Evolutionary conservation across 148 eudicot species (phyloP).

Genomic region (Fagopyrum tataricum): DNA sequence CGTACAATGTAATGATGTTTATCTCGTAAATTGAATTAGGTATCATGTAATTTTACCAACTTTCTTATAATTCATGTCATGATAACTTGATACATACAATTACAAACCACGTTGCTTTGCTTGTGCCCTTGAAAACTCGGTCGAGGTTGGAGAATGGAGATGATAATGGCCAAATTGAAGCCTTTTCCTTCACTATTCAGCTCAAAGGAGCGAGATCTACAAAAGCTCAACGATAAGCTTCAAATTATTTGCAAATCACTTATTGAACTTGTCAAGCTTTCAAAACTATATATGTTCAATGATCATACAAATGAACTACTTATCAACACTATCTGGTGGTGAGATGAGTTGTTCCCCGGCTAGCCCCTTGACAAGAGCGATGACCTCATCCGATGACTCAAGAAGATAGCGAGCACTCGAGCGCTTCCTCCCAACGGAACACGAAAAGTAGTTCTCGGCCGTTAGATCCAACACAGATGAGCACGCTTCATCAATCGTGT

Average conservation of each 20-base stretch:
- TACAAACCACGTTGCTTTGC: too few relatives aligned
- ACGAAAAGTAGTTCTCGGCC: slow-evolving; percentile 60
- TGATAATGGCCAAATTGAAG: background rate
- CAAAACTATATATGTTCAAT: too few relatives aligned
- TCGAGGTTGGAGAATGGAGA: too few relatives aligned
- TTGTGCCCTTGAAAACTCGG: too few relatives aligned
- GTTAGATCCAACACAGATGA: slow-evolving; percentile 49
- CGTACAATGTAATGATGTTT: too few relatives aligned
- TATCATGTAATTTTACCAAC: too few relatives aligned
- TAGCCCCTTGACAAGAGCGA: slow-evolving; percentile 41
- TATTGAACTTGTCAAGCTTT: background rate
- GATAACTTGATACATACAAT: too few relatives aligned
- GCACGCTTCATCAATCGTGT: slow-evolving; percentile 19
- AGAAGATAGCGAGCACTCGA: slow-evolving; percentile 57
- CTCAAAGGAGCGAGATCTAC: background rate
- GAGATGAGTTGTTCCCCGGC: slow-evolving; percentile 16
- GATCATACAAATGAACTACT: too few relatives aligned
- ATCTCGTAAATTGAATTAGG: too few relatives aligned
- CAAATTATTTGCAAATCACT: background rate
- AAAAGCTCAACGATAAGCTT: background rate
- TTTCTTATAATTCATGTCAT: too few relatives aligned
- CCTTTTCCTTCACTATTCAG: background rate
- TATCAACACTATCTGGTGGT: too few relatives aligned
- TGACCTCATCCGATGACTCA: slow-evolving; percentile 54
- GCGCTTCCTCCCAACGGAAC: slow-evolving; percentile 55